A percentile compares a stretch with the other conserved stretches of the same genome.
Evolutionary conservation across 2,329 filamentous ascomycete genomes (phyloP).

Genomic region (Penicillium concentricum): DNA sequence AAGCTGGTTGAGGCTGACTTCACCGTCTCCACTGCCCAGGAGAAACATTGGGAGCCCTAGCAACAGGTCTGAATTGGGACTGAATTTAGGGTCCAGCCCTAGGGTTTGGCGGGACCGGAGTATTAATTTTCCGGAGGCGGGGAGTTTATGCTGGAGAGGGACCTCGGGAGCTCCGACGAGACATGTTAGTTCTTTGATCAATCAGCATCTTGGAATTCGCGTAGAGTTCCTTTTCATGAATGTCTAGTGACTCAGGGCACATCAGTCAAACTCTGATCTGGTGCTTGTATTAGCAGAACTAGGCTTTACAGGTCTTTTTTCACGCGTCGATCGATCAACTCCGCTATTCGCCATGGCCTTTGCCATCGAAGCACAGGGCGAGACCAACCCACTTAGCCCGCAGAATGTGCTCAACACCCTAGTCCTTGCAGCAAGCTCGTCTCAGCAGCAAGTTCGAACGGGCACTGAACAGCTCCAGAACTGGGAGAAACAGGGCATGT

Average conservation of each 20-base stretch:
- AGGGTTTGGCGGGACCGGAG: conserved; percentile 27
- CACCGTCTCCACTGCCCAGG: conserved; percentile 16
- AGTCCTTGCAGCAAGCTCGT: conserved; percentile 61
- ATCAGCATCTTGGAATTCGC: not conserved
- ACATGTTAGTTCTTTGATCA: conserved; percentile 7
- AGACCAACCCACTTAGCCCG: conserved; percentile 69
- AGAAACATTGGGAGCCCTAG: conserved; percentile 23
- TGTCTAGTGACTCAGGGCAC: not conserved
- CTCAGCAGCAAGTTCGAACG: conserved; percentile 65
- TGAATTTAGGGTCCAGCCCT: conserved; percentile 29
- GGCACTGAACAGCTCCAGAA: conserved; percentile 66
- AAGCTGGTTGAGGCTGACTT: conserved; percentile 17
- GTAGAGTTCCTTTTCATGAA: not conserved
- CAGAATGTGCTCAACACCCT: conserved; percentile 65
- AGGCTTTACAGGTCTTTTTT: not conserved
- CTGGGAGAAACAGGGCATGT: conserved; percentile 68
- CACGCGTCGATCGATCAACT: not conserved
- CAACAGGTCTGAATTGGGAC: conserved; percentile 8
- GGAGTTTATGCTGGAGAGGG: conserved; percentile 11
- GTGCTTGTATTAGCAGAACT: not conserved
- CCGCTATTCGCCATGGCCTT: conserved; percentile 59
- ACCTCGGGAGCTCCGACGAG: conserved; percentile 1
- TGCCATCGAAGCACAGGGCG: conserved; percentile 75
- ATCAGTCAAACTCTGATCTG: not conserved
- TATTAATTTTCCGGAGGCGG: conserved; percentile 25